phyloP scores from a whole-genome alignment of 1,284 basidiomycete species.

The Ceratobasidium theobromae region DNA sequence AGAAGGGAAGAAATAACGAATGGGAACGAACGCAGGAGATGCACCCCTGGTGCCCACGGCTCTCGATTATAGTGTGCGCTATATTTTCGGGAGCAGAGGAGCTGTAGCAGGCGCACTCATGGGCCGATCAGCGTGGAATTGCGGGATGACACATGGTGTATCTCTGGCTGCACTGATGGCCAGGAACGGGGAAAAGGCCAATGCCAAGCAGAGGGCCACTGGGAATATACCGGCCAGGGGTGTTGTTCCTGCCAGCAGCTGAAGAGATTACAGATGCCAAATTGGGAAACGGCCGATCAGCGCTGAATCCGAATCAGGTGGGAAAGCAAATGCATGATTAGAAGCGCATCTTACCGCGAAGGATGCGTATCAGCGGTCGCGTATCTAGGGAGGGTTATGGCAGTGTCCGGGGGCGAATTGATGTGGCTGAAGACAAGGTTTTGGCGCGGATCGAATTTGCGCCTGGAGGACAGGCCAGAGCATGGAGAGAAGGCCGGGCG shows the following conservation, averaged over 20 bases:
- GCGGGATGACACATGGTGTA: background rate
- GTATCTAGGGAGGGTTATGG: slow-evolving; percentile 28
- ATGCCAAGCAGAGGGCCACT: background rate
- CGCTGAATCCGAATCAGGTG: slow-evolving; percentile 21
- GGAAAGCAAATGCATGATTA: slow-evolving; percentile 14
- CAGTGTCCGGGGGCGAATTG: slow-evolving; percentile 18
- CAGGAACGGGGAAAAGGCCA: background rate
- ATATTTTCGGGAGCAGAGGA: background rate
- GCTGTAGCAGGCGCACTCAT: background rate
- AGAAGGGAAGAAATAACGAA: too few relatives aligned
- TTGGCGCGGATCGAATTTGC: background rate
- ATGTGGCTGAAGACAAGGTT: slow-evolving; percentile 28
- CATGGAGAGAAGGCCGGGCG: too few relatives aligned
- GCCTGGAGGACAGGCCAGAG: background rate
- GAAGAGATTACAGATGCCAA: background rate
- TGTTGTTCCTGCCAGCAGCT: background rate
- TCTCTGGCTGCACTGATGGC: background rate
- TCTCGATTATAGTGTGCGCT: too few relatives aligned
- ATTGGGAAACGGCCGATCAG: too few relatives aligned
- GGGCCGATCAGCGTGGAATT: too few relatives aligned
- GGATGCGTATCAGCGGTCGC: slow-evolving; percentile 4
- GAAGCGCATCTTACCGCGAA: slow-evolving; percentile 14
- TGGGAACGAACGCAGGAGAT: too few relatives aligned
- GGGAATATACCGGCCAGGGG: too few relatives aligned
- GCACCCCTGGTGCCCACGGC: too few relatives aligned